These are phyloP conservation scores for Sphenostylis stenocarpa DNA, from an alignment of 306 rosid species.

Conservation along the genomic window DNA sequence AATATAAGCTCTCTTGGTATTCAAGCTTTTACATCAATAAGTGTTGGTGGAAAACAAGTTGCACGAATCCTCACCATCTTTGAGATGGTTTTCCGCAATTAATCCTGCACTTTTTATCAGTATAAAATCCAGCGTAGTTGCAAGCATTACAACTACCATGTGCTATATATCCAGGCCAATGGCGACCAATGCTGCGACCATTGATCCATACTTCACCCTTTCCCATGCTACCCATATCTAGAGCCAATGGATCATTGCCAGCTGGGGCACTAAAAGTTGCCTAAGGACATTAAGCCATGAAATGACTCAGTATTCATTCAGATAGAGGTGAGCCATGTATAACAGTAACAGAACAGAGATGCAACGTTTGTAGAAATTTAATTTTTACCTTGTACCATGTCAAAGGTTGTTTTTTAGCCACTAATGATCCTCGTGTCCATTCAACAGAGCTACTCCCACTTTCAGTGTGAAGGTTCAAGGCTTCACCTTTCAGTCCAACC, in stretches of 20 bases:
- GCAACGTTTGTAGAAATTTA: background rate
- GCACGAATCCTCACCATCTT: constrained; percentile 57
- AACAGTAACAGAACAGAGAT: background rate
- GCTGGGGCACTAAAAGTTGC: constrained; percentile 58
- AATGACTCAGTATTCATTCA: constrained; percentile 1
- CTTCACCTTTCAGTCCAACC: constrained; percentile 90
- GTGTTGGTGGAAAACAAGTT: background rate
- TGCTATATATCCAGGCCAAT: constrained; percentile 71
- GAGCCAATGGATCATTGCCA: constrained; percentile 78
- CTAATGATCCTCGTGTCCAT: constrained; percentile 53
- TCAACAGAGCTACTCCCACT: constrained; percentile 50
- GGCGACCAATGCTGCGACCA: constrained; percentile 80
- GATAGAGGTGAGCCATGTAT: background rate
- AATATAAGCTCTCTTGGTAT: background rate
- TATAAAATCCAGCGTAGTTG: constrained; percentile 61
- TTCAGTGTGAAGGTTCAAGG: constrained; percentile 50
- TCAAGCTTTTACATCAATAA: background rate
- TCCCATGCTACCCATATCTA: constrained; percentile 83
- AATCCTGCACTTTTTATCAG: constrained; percentile 58
- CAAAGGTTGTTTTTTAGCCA: constrained; percentile 56
- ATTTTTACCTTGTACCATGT: constrained; percentile 93
- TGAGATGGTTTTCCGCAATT: constrained; percentile 78
- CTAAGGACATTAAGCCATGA: constrained; percentile 40
- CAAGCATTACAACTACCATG: constrained; percentile 59
- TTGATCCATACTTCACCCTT: constrained; percentile 91